Evolutionary conservation across 768 basidiomycete species (phyloP), one percentile per base, ranked within the genome.

Genomic region (Boletus pseudo-olivaceus): DNA sequence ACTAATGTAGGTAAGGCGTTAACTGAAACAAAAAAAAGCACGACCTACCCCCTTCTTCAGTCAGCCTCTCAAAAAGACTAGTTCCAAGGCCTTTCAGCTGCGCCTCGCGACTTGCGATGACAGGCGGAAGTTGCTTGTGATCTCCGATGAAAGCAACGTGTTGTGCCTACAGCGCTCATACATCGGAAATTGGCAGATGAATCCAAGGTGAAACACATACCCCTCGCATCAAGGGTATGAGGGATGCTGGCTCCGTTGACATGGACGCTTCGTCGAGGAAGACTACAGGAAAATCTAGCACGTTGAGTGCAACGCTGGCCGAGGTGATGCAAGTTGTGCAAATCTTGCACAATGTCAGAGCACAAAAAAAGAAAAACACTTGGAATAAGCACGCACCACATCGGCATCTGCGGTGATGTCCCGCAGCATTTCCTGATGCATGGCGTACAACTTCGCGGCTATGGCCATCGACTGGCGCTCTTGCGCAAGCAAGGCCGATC

Each of bases 181-280:
- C 35, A 53, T 56, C 57, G 62, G 49, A 40, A 48, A 32, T 55
- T 49, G 26, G 33, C 32, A 35, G 17, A 30, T 29, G 58, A 47
- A 44, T 43, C 49, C 26, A 55, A 26, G n/a, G 23, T 55, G 54
- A 54, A 52, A 52, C 39, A 83, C 89, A 53, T 75, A 93, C 90
- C 10, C 94, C 94, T 81, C 90, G 93, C 88, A 93, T 96, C 40
- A 98, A 74, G 0, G 94, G 92, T 61, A 98, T 87, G 51, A 96
- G 74, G 19, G 92, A 89, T 23, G 92, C 87, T 11, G 94, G 93
- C 71, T 98, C 94, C 3, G 93, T 96, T 32, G 90, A 93, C 93
- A 97, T 96, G 8, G 90, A 92, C 1, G 95, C 95, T 70, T 98
- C 94, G 65, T 98, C 95, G 14, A 97, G 72, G 63, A 96, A 94